Evolutionary conservation across 192 early-diverging fungal species (phyloP), one percentile per base, ranked within the genome.

Genomic region (Entomortierella lignicola): DNA sequence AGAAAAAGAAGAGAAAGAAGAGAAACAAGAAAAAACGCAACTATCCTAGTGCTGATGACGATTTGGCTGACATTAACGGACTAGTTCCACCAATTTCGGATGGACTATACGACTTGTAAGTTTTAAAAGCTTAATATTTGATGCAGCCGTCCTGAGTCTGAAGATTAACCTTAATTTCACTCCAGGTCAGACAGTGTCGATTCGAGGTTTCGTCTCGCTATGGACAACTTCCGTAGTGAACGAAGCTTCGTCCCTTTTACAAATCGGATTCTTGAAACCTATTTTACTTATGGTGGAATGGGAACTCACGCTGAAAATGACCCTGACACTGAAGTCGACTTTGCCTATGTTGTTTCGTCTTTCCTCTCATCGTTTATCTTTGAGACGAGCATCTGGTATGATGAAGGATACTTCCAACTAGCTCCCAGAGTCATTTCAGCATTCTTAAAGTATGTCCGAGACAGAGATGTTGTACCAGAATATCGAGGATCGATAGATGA

Each of bases 201-300:
- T 23, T 25, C 37, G 4, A 55, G 75, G 23, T 70, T 70, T 34
- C 55, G 75, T 7, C 30, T 61, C 23, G 75, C 75, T 0, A 79
- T 79, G 62, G 75, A 70, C 20, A 70, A 54, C n/a, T 79, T 70
- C 34, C 61, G 75, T 25, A 70, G 70, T 21, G 67, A 70, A 29
- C 60, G 75, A 1, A 55, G 25, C 13, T 79, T 79, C 29, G 55
- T 39, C 1, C 27, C 63, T 10, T 42, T 66, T 10, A 55, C 75
- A 2, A 47, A 30, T 21, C 54, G 61, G 20, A 69, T 79, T 41
- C 29, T 79, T 0, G 43, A 56, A 17, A 79, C 51, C 7, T 79
- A 69, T 10, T 79, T 79, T 31, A 66, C 61, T 21, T 61, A 66
- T 41, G 75, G 75, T 21, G 58, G 59, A 34, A 70, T 79, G 75